phyloP scores from a whole-genome alignment of 495 filamentous ascomycete genomes.

The Corynascus novoguineensis region DNA sequence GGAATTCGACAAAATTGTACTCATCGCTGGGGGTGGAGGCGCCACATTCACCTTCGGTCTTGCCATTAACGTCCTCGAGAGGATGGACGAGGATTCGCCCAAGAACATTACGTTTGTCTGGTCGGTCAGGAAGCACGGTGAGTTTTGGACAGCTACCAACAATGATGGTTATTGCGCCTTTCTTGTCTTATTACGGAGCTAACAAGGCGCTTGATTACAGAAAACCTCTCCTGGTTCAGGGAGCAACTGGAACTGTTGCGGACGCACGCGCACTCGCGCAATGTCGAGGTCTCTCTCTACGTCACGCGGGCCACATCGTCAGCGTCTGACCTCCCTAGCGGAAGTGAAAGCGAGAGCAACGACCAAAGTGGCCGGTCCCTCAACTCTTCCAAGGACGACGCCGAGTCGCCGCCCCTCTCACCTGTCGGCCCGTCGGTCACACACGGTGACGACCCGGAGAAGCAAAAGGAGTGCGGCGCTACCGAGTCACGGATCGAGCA shows the following conservation, averaged over 20 bases:
- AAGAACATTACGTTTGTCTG: constrained; percentile 53
- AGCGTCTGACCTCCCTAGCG: constrained; percentile 3
- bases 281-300: constrained; percentile 45
- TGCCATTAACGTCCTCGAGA: constrained; percentile 45
- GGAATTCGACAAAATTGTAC: constrained; percentile 51
- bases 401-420: constrained; percentile 17
- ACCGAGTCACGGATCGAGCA: constrained; percentile 25
- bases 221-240: constrained; percentile 47
- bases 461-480: constrained; percentile 18
- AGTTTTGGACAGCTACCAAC: constrained; percentile 14
- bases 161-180: too few relatives aligned
- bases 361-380: background rate
- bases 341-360: background rate
- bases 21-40: constrained; percentile 56
- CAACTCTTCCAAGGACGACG: constrained; percentile 20
- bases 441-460: constrained; percentile 20
- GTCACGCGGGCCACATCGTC: constrained; percentile 33
- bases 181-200: background rate
- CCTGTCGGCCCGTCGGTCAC: constrained; percentile 8
- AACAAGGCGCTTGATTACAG: constrained; percentile 4
- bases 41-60: constrained; percentile 54
- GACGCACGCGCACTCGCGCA: constrained; percentile 37
- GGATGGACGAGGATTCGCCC: constrained; percentile 35
- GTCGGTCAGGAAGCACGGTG: constrained; percentile 47
- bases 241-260: constrained; percentile 43